Conservation (phyloP, 2,329 filamentous ascomycete genomes). For the Ceratocystis cacaofunesta region DNA sequence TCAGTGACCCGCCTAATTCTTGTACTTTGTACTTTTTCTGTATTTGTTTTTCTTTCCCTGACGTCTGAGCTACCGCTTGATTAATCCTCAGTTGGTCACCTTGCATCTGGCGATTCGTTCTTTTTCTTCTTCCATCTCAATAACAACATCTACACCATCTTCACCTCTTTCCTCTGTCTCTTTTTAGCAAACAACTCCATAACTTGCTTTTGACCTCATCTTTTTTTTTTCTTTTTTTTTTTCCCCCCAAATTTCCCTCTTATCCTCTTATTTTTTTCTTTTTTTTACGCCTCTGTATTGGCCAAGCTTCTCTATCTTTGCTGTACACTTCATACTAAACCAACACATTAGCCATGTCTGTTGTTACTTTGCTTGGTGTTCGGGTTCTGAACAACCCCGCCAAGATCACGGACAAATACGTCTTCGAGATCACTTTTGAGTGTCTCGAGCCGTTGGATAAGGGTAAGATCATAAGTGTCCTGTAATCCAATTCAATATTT, state of each 20-base stretch:
- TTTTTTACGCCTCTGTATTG: conserved; percentile 5
- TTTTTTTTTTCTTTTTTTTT: neutral
- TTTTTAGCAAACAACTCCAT: no score
- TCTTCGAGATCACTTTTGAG: conserved; percentile 98
- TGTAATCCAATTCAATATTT: neutral
- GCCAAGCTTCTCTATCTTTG: conserved; percentile 4
- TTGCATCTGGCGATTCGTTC: neutral
- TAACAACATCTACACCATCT: neutral
- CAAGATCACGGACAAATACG: conserved; percentile 79
- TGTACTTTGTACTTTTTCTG: neutral
- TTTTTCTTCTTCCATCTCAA: conserved; percentile 8
- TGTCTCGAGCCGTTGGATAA: conserved; percentile 90
- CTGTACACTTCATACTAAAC: conserved; percentile 5
- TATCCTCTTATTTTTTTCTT: neutral
- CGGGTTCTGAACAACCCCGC: conserved; percentile 96
- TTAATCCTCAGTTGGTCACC: neutral
- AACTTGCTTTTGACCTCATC: no score
- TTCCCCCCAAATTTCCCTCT: neutral
- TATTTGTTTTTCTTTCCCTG: conserved; percentile 2
- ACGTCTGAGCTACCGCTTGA: neutral
- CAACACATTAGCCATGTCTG: conserved; percentile 51
- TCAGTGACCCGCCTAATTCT: neutral
- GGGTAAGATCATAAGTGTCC: conserved; percentile 36
- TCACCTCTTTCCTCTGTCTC: neutral
- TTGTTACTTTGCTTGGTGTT: conserved; percentile 89